Evolutionary conservation across 805 yeast genomes (phyloP).

Genomic region (Candida orba): DNA sequence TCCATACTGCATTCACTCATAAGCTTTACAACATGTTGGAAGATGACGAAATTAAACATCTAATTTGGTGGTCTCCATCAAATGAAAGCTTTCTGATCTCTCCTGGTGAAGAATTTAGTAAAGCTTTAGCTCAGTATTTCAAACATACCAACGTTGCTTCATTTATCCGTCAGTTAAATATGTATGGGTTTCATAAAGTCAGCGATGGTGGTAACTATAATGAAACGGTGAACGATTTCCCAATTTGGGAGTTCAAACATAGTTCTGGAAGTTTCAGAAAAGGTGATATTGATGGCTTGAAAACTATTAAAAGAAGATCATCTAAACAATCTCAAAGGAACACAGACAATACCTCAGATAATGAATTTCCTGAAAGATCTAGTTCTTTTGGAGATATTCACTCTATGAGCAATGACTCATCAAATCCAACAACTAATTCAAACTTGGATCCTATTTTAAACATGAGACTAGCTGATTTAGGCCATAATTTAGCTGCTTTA

Average conservation of each 20-base stretch:
- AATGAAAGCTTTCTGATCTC: constrained; percentile 69
- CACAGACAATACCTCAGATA: constrained; percentile 13
- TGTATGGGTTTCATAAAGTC: constrained; percentile 80
- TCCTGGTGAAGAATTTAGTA: constrained; percentile 83
- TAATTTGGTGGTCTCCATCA: constrained; percentile 79
- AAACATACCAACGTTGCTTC: constrained; percentile 78
- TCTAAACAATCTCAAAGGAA: constrained; percentile 28
- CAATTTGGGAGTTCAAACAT: constrained; percentile 83
- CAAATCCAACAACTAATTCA: neutral
- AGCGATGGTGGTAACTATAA: constrained; percentile 15
- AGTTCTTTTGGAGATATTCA: constrained; percentile 14
- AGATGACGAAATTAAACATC: constrained; percentile 59
- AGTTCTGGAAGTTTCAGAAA: constrained; percentile 69
- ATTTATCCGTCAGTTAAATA: constrained; percentile 71
- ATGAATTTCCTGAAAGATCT: constrained; percentile 18
- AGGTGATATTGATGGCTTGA: constrained; percentile 70
- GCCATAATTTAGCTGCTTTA: constrained; percentile 30
- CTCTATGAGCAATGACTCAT: neutral
- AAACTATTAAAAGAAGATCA: constrained; percentile 73
- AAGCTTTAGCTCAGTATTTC: constrained; percentile 57
- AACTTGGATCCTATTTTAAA: constrained; percentile 19
- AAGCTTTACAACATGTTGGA: constrained; percentile 88
- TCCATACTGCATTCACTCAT: constrained; percentile 67
- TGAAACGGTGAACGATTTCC: constrained; percentile 6
- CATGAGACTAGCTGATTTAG: constrained; percentile 30